Evolutionary conservation across 768 basidiomycete genomes (phyloP).

Genomic region (Suillus paluster): DNA sequence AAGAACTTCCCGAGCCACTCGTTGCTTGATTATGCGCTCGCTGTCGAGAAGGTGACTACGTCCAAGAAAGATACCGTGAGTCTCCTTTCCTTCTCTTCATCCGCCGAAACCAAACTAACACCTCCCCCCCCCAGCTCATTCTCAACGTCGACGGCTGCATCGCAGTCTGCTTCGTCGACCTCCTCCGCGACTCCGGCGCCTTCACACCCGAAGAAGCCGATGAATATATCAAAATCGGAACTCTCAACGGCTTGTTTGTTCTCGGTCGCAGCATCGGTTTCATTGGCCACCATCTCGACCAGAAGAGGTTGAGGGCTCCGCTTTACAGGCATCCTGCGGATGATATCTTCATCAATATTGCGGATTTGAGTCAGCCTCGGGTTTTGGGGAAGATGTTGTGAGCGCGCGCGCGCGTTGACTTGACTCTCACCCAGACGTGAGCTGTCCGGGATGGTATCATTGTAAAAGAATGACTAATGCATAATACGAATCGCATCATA

Average conservation of each 20-base stretch:
- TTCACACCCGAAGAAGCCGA: constrained; percentile 96
- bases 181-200: constrained; percentile 89
- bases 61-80: constrained; percentile 93
- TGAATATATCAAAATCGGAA: constrained; percentile 97
- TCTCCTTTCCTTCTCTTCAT: neutral
- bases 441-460: too few relatives aligned
- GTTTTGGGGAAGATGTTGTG: constrained; percentile 56
- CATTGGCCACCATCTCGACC: constrained; percentile 95
- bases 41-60: constrained; percentile 97
- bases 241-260: constrained; percentile 96
- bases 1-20: constrained; percentile 97
- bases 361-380: constrained; percentile 80
- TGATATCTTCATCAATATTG: constrained; percentile 96
- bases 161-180: constrained; percentile 95
- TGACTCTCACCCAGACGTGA: too few relatives aligned
- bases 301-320: constrained; percentile 91
- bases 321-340: constrained; percentile 95
- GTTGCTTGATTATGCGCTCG: constrained; percentile 92
- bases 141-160: constrained; percentile 97
- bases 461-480: too few relatives aligned
- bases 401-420: neutral
- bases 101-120: neutral
- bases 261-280: constrained; percentile 97
- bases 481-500: too few relatives aligned
- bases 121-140: constrained; percentile 71